Evolutionary conservation across 768 basidiomycete genomes (phyloP).

Genomic region (Naganishia vishniacii): DNA sequence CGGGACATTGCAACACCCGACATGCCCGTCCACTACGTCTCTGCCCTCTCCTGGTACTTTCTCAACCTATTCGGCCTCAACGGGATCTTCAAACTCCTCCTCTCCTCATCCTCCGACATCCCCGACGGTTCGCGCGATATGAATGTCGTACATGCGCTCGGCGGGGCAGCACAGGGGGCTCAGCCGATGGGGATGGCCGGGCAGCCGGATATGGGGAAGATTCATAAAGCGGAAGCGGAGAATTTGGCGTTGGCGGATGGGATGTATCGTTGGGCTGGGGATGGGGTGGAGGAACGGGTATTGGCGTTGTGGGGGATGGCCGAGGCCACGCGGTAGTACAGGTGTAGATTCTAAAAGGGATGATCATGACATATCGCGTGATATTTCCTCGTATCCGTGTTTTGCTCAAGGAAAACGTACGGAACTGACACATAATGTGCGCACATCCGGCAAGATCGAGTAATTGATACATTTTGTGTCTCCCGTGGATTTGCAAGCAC

Average conservation of each 20-base stretch:
- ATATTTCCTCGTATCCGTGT: no score
- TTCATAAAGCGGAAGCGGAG: conserved; percentile 85
- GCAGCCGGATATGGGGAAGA: conserved; percentile 77
- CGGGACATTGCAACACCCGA: conserved; percentile 89
- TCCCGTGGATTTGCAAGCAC: no score
- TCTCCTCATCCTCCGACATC: conserved; percentile 70
- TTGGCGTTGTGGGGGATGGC: conserved; percentile 65
- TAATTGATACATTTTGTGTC: no score
- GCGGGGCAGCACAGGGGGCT: conserved; percentile 38
- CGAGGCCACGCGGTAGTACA: background rate
- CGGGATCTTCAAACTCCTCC: conserved; percentile 85
- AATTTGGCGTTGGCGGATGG: conserved; percentile 89
- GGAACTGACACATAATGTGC: no score
- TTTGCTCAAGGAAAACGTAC: no score
- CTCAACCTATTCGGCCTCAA: conserved; percentile 97
- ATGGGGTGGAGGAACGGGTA: conserved; percentile 71
- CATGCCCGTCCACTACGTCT: conserved; percentile 99
- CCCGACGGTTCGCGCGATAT: conserved; percentile 62
- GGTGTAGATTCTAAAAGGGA: background rate
- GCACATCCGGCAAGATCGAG: no score
- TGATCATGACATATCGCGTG: background rate
- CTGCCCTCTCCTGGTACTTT: conserved; percentile 96
- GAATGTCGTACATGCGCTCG: conserved; percentile 29
- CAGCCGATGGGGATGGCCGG: conserved; percentile 49
- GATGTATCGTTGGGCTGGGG: conserved; percentile 73